These are phyloP conservation scores for Rhizophora mangle DNA, from an alignment of 345 rosid genomes.

Conservation along the genomic window DNA sequence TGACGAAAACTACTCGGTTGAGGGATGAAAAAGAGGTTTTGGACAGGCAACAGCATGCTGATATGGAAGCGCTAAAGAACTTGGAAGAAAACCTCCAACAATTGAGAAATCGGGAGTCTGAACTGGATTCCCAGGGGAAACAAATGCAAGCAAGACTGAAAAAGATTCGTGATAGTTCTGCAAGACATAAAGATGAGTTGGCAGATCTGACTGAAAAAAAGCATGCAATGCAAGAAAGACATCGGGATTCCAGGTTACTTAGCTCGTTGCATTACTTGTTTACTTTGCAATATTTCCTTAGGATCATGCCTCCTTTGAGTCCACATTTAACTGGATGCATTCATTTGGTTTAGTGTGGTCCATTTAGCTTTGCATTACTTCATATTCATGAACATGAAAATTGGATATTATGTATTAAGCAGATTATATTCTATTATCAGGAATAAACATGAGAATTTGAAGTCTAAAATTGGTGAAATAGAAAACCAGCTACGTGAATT, in stretches of 20 bases:
- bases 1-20: constrained; percentile 78
- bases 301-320: background rate
- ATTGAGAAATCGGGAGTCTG: constrained; percentile 68
- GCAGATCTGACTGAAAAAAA: constrained; percentile 55
- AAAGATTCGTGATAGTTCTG: constrained; percentile 59
- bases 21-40: constrained; percentile 95
- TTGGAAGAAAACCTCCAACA: constrained; percentile 94
- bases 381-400: background rate
- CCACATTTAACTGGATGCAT: background rate
- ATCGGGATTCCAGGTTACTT: constrained; percentile 67
- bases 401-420: background rate
- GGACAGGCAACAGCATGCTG: constrained; percentile 88
- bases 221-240: constrained; percentile 70
- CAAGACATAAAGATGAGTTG: constrained; percentile 58
- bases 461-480: constrained; percentile 66
- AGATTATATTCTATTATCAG: constrained; percentile 32
- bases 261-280: constrained; percentile 15
- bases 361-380: background rate
- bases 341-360: background rate
- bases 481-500: constrained; percentile 87
- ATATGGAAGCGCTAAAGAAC: constrained; percentile 83
- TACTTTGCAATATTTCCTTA: constrained; percentile 12
- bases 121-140: constrained; percentile 69
- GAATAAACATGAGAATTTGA: constrained; percentile 64
- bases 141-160: constrained; percentile 63